Percentiles rank a stretch among this genome's conserved stretches.
Conservation (phyloP, 208 protist species). For the Phytomonas sp. region DNA sequence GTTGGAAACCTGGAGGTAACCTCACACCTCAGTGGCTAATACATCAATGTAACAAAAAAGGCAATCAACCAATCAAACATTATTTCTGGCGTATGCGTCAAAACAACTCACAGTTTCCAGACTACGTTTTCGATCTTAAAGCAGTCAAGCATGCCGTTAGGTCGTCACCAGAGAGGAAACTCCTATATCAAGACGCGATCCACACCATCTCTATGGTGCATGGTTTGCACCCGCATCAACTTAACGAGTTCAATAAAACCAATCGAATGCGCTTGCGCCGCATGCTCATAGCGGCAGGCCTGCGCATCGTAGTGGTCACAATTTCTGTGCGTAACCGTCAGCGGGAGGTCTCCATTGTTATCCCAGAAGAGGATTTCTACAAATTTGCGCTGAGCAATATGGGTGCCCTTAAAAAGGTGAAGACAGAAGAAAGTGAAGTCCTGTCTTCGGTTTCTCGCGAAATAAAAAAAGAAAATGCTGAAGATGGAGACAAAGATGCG, state of each 20-base stretch:
- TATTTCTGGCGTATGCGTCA: slow-evolving; percentile 49
- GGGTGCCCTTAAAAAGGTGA: background rate
- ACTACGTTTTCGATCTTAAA: slow-evolving; percentile 39
- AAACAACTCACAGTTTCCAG: slow-evolving; percentile 13
- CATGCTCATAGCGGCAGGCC: slow-evolving; percentile 29
- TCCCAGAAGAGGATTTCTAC: slow-evolving; percentile 28
- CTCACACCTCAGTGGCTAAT: background rate
- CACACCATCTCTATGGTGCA: slow-evolving; percentile 53
- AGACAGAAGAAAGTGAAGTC: background rate
- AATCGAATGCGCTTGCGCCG: slow-evolving; percentile 20
- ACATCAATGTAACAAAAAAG: slow-evolving; percentile 9
- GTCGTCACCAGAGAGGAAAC: slow-evolving; percentile 43
- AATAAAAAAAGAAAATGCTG: background rate
- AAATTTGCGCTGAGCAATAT: background rate
- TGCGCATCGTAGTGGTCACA: slow-evolving; percentile 34
- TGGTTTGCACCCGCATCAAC: slow-evolving; percentile 13
- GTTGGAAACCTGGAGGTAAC: background rate
- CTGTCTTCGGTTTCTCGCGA: background rate
- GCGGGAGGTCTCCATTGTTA: slow-evolving; percentile 31
- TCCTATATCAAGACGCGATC: slow-evolving; percentile 61
- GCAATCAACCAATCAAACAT: slow-evolving; percentile 30
- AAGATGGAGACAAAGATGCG: background rate
- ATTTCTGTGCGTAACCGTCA: slow-evolving; percentile 17
- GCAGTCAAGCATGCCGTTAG: slow-evolving; percentile 37
- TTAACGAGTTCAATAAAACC: slow-evolving; percentile 12